phyloP scores from a whole-genome alignment of 805 yeast species.

The Metschnikowia cerradonensis region DNA sequence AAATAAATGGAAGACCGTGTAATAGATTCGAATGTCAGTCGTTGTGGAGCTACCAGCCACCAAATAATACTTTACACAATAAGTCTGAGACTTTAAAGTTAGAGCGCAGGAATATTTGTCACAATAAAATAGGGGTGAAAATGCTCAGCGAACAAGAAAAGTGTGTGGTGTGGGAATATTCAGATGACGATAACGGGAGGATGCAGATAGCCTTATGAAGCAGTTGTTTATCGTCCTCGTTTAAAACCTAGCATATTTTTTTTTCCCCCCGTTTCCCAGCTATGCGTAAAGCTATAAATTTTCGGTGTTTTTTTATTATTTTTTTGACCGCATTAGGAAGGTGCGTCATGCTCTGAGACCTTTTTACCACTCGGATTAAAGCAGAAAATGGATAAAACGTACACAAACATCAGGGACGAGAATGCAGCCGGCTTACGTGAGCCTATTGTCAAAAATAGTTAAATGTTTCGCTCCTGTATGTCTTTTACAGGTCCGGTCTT shows the following conservation, averaged over 20 bases:
- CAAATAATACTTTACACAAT: neutral
- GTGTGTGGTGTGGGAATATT: neutral
- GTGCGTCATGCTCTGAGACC: constrained; percentile 5
- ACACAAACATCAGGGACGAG: constrained; percentile 7
- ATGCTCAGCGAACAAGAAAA: neutral
- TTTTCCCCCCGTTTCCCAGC: constrained; percentile 1
- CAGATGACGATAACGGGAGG: neutral
- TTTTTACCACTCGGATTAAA: neutral
- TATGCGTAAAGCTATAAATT: neutral
- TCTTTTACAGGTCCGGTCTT: neutral
- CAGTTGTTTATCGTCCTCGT: constrained; percentile 4
- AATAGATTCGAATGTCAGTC: neutral
- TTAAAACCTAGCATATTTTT: neutral
- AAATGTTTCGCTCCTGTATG: neutral
- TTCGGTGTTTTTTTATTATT: constrained; percentile 4
- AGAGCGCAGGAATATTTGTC: neutral
- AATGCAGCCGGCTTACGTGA: neutral
- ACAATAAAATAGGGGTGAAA: neutral
- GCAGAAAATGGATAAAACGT: constrained; percentile 11
- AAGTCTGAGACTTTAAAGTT: neutral
- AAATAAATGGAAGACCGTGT: neutral
- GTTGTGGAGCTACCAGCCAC: neutral
- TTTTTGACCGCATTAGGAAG: constrained; percentile 5
- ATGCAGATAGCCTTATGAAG: constrained; percentile 2
- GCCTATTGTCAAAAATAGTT: neutral